These are phyloP conservation scores for Chaetomium olivaceum DNA, from an alignment of 2,329 filamentous ascomycete species.

Conservation along the genomic window DNA sequence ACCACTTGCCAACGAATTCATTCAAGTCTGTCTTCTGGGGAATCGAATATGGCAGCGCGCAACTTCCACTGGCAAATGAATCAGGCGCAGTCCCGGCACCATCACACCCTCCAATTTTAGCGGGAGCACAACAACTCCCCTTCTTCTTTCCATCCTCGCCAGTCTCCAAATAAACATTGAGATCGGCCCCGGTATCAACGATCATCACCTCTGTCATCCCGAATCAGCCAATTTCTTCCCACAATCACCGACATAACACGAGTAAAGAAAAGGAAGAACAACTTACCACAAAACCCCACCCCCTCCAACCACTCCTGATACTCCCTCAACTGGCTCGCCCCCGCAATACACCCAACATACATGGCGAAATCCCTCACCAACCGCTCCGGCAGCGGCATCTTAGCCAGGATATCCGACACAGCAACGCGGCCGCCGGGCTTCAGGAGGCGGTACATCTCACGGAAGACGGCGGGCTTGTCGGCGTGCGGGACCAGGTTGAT, in stretches of 20 bases:
- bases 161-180: conserved; percentile 49
- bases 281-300: conserved; percentile 52
- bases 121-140: conserved; percentile 17
- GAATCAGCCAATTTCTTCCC: not conserved
- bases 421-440: conserved; percentile 59
- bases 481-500: conserved; percentile 57
- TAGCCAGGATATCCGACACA: conserved; percentile 60
- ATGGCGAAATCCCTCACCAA: conserved; percentile 52
- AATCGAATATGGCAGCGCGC: conserved; percentile 28
- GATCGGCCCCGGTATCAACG: conserved; percentile 47
- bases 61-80: conserved; percentile 28
- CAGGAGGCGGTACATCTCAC: conserved; percentile 59
- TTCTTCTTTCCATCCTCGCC: conserved; percentile 33
- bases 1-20: conserved; percentile 50
- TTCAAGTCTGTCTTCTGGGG: conserved; percentile 46
- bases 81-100: conserved; percentile 10
- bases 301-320: conserved; percentile 54
- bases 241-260: not conserved
- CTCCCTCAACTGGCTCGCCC: conserved; percentile 53
- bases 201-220: conserved; percentile 43
- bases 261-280: not conserved
- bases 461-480: conserved; percentile 57
- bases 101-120: conserved; percentile 30
- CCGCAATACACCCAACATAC: conserved; percentile 62
- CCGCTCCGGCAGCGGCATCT: conserved; percentile 48